Conservation (phyloP, 2,329 filamentous ascomycete species). For the Aureobasidium sp. region DNA sequence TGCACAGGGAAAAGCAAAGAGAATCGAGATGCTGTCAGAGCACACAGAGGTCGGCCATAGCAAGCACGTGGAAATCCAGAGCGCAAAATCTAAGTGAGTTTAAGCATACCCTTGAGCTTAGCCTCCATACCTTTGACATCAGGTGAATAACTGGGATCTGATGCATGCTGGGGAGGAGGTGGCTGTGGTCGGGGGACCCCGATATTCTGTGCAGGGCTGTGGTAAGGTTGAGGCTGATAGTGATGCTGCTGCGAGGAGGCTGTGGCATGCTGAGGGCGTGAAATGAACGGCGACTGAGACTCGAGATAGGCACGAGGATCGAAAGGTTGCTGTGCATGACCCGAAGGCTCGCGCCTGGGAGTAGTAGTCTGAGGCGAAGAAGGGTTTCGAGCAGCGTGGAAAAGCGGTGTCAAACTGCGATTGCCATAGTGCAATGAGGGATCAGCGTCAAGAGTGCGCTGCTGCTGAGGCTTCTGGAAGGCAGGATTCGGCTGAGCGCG, state of each 20-base stretch:
- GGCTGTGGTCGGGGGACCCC: conserved; percentile 19
- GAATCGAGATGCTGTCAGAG: too few relatives aligned
- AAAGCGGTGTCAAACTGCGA: conserved; percentile 54
- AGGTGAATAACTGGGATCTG: conserved; percentile 19
- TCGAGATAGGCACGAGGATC: conserved; percentile 35
- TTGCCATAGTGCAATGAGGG: conserved; percentile 36
- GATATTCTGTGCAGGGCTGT: conserved; percentile 4
- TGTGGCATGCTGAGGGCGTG: conserved; percentile 33
- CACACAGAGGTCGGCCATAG: too few relatives aligned
- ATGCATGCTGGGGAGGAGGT: conserved; percentile 17
- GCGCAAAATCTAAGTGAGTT: conserved; percentile 26
- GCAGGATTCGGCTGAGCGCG: conserved; percentile 27
- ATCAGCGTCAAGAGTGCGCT: conserved; percentile 15
- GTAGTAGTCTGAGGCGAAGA: conserved; percentile 23
- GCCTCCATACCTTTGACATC: conserved; percentile 43
- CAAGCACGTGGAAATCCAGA: background rate
- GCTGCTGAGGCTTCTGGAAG: conserved; percentile 24
- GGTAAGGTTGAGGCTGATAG: conserved; percentile 19
- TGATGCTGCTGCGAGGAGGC: conserved; percentile 24
- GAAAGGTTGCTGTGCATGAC: conserved; percentile 26
- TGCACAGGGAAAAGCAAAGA: too few relatives aligned
- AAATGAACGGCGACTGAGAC: conserved; percentile 28
- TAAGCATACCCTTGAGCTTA: conserved; percentile 45
- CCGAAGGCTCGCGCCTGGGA: conserved; percentile 27
- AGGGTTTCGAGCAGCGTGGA: conserved; percentile 50